Conservation (phyloP, 306 rosid species). For the Delonix regia region DNA sequence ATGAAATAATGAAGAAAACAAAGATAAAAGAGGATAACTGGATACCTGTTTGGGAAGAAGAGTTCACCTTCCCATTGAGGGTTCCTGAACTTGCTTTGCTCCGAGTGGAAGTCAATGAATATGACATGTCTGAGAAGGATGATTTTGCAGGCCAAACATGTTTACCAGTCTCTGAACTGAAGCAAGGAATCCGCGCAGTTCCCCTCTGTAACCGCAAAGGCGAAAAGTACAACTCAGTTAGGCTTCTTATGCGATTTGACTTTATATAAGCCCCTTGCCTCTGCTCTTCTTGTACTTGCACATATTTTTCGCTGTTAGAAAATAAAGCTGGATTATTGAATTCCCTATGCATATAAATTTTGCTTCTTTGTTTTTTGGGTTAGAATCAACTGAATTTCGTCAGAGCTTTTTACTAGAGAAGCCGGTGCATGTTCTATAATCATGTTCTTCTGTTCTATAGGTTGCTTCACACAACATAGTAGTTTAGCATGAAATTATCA, state of each 20-base stretch:
- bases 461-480: not conserved
- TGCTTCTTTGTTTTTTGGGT: not conserved
- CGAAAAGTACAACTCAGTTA: constrained; percentile 57
- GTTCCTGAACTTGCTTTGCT: constrained; percentile 76
- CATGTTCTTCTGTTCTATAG: not conserved
- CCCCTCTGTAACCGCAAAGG: constrained; percentile 62
- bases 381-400: not conserved
- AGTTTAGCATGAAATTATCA: not conserved
- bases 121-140: constrained; percentile 64
- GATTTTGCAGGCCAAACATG: constrained; percentile 82
- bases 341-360: constrained; percentile 1
- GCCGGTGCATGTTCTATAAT: constrained; percentile 8
- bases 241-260: constrained; percentile 67
- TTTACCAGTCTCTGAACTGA: constrained; percentile 63
- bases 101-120: constrained; percentile 64
- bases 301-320: not conserved
- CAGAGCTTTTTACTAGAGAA: not conserved
- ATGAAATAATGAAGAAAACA: constrained; percentile 62
- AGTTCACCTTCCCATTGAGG: constrained; percentile 62
- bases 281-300: not conserved
- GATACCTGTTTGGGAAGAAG: constrained; percentile 74
- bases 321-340: not conserved
- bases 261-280: constrained; percentile 37
- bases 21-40: constrained; percentile 63
- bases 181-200: constrained; percentile 64